Evolutionary conservation across 306 rosid species (phyloP), one percentile per base, ranked within the genome.

Genomic region (Leucaena leucocephala): DNA sequence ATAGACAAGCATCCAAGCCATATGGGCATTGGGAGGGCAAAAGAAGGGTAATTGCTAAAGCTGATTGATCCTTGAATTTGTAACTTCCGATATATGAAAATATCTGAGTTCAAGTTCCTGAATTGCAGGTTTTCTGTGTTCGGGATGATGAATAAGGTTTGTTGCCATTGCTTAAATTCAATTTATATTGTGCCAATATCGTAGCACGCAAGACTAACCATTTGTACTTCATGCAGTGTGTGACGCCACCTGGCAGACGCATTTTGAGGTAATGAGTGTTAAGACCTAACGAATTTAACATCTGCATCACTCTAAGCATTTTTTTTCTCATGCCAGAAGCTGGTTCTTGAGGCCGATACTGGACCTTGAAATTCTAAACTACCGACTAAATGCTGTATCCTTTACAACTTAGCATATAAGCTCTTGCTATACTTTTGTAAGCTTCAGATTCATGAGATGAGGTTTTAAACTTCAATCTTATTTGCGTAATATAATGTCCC

Each of bases 1-100:
- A 87, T 82, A 44, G 98, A 95, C 88, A 95, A 90, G 89, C 98
- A 92, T 86, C 97, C 98, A 50, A 95, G 98, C 90, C 93, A 92
- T 80, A 95, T 95, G 98, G 98, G 98, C 84, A 95, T 95, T 79
- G 98, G 98, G 72, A 87, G 97, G 86, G 92, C 98, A 68, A 95
- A 95, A 88, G 98, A 95, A 87, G 98, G 98, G 98, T 94, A 85
- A 61, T 79, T 76, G n/a, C 70, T 79, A 49, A 81, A 76, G n/a
- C 70, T 81, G 69, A 82, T 76, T 72, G 64, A 13, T 50, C 68
- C 78, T 49, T 68, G 22, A 39, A 77, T 38, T 61, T 59, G 82
- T 58, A 76, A 67, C 73, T 78, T 70, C 54, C 21, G 35, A 27
- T 71, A 16, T 58, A 57, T 72, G 84, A 65, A 64, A 62, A n/a